Evolutionary conservation across 2,329 filamentous ascomycete genomes (phyloP), one percentile per base, ranked within the genome.

Genomic region (Gremmenia infestans): DNA sequence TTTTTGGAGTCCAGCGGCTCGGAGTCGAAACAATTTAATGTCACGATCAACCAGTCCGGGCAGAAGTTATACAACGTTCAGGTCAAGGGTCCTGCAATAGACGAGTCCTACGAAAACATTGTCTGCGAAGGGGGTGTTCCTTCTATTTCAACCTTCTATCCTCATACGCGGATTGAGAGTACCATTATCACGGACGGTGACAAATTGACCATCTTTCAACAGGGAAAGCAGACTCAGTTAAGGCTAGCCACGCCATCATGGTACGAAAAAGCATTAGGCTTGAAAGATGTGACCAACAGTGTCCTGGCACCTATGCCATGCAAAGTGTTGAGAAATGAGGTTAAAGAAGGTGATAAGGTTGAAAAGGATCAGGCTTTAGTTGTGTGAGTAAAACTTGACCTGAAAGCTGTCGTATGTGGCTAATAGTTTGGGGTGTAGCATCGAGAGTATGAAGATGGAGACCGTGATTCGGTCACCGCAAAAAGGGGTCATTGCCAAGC

Each of bases 261-360:
- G 91, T 87, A 88, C 56, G 89, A 91, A 65, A 93, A 95, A 73
- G 91, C 91, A 0, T 78, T 97, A 7, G 92, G 93, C 0, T 75
- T 89, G 60, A 92, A 90, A 70, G 90, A 96, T 67, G 81, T 81
- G 0, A 79, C 85, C 6, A 92, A 93, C 57, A 94, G 88, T 52
- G 91, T 97, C 1, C 79, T 89, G 23, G 91, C 94, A 22, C 94
- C 94, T 0, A 99, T 99, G 94, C 94, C 94, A 1, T 97, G 94
- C 74, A 97, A 97, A 75, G 87, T 99, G 25, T 75, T 99, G 59
- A 85, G 90, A 62, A 94, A 97, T 48, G 89, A 96, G 72, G 91
- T 97, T 0, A 74, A 80, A 28, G 91, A 91, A 64, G 94, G 94
- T 0, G 84, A 96, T 61, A 74, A 73, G 48, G 94, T 99, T 15